Percentiles rank a stretch among this genome's conserved stretches.
These are phyloP conservation scores for Cystobasidium sp. DNA, from an alignment of 1,284 basidiomycete genomes.

Conservation along the genomic window DNA sequence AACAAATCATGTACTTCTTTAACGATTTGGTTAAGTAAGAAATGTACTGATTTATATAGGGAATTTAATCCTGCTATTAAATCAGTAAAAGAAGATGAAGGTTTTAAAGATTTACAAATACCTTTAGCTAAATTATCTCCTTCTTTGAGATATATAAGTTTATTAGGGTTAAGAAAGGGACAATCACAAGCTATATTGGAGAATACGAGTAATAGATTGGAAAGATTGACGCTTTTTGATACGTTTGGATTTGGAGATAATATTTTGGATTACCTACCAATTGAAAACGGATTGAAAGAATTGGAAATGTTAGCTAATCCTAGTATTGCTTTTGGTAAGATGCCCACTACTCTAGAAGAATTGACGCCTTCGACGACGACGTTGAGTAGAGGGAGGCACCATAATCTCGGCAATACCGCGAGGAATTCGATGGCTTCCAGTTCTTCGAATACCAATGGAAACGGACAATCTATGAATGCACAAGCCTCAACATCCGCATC, in stretches of 20 bases:
- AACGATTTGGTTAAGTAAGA: slow-evolving; percentile 16
- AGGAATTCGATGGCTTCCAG: no score
- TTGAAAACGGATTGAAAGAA: not conserved
- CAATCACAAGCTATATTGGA: slow-evolving; percentile 24
- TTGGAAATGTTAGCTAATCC: slow-evolving; percentile 19
- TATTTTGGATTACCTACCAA: slow-evolving; percentile 19
- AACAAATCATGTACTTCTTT: slow-evolving; percentile 2
- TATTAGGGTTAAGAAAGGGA: slow-evolving; percentile 28
- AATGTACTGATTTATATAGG: slow-evolving; percentile 7
- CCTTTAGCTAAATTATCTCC: slow-evolving; percentile 17
- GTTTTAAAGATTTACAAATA: slow-evolving; percentile 12
- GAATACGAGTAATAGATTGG: slow-evolving; percentile 3
- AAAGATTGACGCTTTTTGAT: slow-evolving; percentile 9
- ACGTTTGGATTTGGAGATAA: slow-evolving; percentile 25
- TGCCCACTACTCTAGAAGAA: not conserved
- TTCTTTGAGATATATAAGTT: slow-evolving; percentile 11
- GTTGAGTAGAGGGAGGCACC: not conserved
- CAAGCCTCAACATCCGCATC: not conserved
- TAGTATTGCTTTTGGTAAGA: not conserved
- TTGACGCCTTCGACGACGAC: not conserved
- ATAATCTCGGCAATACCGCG: not conserved
- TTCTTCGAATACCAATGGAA: no score
- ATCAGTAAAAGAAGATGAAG: slow-evolving; percentile 11
- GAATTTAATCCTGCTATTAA: not conserved
- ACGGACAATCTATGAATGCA: no score